Base-by-base conservation (phyloP, 73 alveolate species). In the Effrenium voratum region DNA sequence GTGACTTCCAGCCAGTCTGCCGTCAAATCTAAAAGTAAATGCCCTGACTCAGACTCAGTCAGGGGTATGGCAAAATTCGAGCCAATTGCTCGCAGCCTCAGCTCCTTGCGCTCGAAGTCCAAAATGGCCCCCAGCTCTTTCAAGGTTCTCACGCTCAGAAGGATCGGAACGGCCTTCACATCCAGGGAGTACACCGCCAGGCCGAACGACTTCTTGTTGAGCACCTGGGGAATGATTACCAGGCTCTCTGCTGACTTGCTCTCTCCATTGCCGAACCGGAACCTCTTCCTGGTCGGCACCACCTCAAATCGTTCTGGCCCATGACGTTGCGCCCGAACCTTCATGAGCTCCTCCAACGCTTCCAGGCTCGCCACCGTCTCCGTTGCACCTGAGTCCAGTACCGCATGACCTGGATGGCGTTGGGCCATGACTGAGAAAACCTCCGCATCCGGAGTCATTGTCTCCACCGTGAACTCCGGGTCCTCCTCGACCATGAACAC, bases 211-310 rank as follows among this genome's bases (percentile, higher is more conserved):
- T 24, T 30, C 19, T 68, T 68, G 22, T n/a, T 43, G 6, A 79
- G 5, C 6, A 5, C 5, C 70, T 79, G 91, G 3, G 91, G 91
- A 44, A 79, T 15, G 10, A 45, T 68, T 10, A 79, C 68, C 32
- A 46, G 46, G 5, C 70, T 45, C 32, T 43, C 68, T 0, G 91
- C 91, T 13, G n/a, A 2, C 45, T 79, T 13, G n/a, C 32, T 46
- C 70, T 79, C 59, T 5, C 91, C 91, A 45, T 79, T 79, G 19
- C 91, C 91, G 30, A 79, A 79, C 40, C 34, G 24, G 45, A 79
- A 79, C 8, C 36, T 44, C 24, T 47, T 44, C 44, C 30, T 26
- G 6, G 13, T 5, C 10, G 13, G 34, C 1, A 10, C 46, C 22
- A 79, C 91, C 3, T 1, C n/a, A 32, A 79, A 0, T 0, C 30